Evolutionary conservation across 768 basidiomycete species (phyloP).

Genomic region (Psilocybe cyanescens): DNA sequence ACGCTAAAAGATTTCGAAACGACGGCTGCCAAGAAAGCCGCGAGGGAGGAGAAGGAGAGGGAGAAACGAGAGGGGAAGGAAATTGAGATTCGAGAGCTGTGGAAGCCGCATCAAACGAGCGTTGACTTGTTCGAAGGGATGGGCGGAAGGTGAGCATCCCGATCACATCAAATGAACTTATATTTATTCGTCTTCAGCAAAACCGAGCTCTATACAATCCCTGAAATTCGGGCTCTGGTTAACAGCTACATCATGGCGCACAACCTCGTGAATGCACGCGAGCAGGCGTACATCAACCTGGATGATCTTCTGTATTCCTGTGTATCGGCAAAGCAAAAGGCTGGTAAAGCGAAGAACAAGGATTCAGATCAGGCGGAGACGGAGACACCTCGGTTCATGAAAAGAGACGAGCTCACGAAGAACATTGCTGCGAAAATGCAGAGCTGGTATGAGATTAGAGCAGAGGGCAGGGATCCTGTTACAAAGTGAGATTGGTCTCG

Average conservation of each 20-base stretch:
- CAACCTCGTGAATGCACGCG: constrained; percentile 64
- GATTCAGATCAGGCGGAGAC: constrained; percentile 14
- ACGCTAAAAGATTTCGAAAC: constrained; percentile 72
- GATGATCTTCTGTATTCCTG: constrained; percentile 48
- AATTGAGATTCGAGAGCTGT: constrained; percentile 68
- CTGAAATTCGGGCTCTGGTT: constrained; percentile 60
- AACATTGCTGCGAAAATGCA: constrained; percentile 72
- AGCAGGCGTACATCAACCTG: constrained; percentile 75
- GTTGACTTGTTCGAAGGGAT: constrained; percentile 65
- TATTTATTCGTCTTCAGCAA: constrained; percentile 40
- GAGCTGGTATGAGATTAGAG: constrained; percentile 67
- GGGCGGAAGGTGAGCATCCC: constrained; percentile 58
- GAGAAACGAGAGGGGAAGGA: constrained; percentile 48
- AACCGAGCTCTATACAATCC: constrained; percentile 53
- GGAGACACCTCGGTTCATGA: constrained; percentile 53
- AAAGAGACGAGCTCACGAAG: constrained; percentile 64
- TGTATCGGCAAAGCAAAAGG: constrained; percentile 37
- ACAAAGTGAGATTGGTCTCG: constrained; percentile 52
- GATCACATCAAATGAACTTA: too few relatives aligned
- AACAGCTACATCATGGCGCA: constrained; percentile 65
- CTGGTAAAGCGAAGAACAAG: constrained; percentile 33
- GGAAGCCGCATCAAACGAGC: constrained; percentile 71
- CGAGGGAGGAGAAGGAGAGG: constrained; percentile 53
- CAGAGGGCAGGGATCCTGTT: constrained; percentile 57
- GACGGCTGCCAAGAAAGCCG: constrained; percentile 63